phyloP scores from a whole-genome alignment of 805 yeast genomes.

The baker's yeast (Saccharomyces cerevisiae) region DNA sequence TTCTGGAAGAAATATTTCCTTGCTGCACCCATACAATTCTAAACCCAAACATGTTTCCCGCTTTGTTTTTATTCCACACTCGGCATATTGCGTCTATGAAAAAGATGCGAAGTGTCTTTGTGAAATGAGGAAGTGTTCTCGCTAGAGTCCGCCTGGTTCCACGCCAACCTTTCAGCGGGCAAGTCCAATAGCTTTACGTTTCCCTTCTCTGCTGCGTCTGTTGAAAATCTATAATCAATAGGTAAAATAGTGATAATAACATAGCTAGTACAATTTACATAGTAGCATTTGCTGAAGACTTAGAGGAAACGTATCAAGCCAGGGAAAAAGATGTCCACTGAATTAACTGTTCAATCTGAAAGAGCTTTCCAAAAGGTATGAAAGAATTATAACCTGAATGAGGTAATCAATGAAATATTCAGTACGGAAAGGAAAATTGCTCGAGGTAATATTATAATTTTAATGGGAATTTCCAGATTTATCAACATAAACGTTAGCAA shows the following conservation, averaged over 20 bases:
- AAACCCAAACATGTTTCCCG: background rate
- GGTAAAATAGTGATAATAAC: background rate
- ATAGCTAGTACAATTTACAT: background rate
- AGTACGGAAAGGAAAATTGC: background rate
- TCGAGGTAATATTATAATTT: background rate
- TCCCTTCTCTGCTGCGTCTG: background rate
- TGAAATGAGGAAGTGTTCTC: background rate
- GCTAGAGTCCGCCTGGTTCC: background rate
- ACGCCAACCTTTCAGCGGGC: background rate
- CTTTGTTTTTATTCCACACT: background rate
- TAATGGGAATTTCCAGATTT: background rate
- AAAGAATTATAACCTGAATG: slow-evolving; percentile 9
- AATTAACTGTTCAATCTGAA: slow-evolving; percentile 99
- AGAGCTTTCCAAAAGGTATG: slow-evolving; percentile 99
- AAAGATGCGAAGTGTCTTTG: background rate
- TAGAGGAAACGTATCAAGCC: background rate
- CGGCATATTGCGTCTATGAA: background rate
- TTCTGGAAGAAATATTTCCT: background rate
- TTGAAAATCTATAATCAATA: background rate
- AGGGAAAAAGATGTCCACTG: slow-evolving; percentile 84
- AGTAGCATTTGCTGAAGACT: background rate
- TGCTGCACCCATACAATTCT: background rate
- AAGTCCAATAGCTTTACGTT: background rate
- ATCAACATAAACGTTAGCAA: no score
- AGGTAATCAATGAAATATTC: background rate